Base-by-base conservation (phyloP, 2,329 filamentous ascomycete species). In the Exophiala viscosa region DNA sequence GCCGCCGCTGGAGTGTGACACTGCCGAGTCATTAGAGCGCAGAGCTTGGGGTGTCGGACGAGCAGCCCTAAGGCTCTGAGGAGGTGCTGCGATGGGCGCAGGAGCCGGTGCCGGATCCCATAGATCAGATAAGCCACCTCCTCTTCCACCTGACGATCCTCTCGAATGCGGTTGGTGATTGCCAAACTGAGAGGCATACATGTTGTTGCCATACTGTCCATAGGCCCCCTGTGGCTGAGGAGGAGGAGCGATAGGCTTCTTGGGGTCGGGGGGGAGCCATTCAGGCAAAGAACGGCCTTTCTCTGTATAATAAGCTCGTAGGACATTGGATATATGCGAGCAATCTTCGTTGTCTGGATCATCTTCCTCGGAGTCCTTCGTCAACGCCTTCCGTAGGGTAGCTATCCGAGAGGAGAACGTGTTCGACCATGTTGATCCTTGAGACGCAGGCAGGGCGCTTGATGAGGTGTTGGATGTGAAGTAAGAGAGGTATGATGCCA, bases 261-360 rank as follows among this genome's bases (percentile, higher is more conserved):
- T 92, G n/a, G 90, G 91, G 69, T 96, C 89, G 5, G 88, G 85
- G 6, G 91, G 90, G 6, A 97, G 84, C 92, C 93, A 97, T 62
- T 77, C 73, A 1, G 93, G 93, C 58, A 91, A 87, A 1, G 84
- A 78, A 17, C 85, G 84, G 62, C 86, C 88, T 67, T 95, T 93
- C 70, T 97, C 91, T 46, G 78, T 82, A 77, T 99, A 97, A 79
- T 97, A 96, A 63, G 84, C 86, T 64, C 93, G 87, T 20, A 99
- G 83, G 33, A 95, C 90, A 64, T 93, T 88, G 72, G 89, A 95
- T 65, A 97, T 87, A 75, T 97, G 90, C 2, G 90, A 95, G 74
- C 95, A 90, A 74, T 97, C 91, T 72, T 95, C 74, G 56, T 73
- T 69, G 36, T 75, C 73, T 1, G 73, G 70, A 38, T 59, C 81